These are phyloP conservation scores for Candida ortonii DNA, from an alignment of 805 yeast genomes.

Conservation along the genomic window DNA sequence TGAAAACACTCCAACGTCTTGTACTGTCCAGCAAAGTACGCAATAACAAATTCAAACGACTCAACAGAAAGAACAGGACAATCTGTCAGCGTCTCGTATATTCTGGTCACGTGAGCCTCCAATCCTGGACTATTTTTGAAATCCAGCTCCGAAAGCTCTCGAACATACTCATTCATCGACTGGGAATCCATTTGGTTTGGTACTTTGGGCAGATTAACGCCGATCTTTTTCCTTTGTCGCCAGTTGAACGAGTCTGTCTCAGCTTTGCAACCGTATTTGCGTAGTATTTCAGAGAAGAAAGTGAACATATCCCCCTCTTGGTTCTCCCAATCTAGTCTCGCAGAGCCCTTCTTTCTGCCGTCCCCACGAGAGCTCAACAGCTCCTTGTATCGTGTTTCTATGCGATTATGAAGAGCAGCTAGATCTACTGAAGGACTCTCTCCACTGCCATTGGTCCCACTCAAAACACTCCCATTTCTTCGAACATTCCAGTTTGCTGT, in stretches of 20 bases:
- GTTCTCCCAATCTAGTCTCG: background rate
- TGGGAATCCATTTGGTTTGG: conserved; percentile 4
- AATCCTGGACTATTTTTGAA: conserved; percentile 4
- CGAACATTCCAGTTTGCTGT: too few species aligned
- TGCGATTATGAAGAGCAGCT: conserved; percentile 1
- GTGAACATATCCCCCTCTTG: conserved; percentile 8
- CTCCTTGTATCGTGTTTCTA: conserved; percentile 1
- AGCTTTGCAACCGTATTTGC: conserved; percentile 1
- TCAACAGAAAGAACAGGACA: conserved; percentile 7
- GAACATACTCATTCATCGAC: conserved; percentile 11
- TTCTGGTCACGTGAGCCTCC: conserved; percentile 5
- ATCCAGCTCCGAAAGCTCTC: conserved; percentile 7
- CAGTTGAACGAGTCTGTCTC: conserved; percentile 6
- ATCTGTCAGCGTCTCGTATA: conserved; percentile 10
- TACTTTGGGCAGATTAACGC: conserved; percentile 7
- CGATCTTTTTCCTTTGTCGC: conserved; percentile 4
- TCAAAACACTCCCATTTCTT: too few species aligned
- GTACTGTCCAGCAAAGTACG: conserved; percentile 11
- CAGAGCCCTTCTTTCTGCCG: background rate
- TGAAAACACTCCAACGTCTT: conserved; percentile 13
- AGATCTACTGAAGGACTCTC: conserved; percentile 1
- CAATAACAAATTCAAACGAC: conserved; percentile 12
- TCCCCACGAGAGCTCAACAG: background rate
- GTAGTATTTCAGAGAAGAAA: conserved; percentile 6
- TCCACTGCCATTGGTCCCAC: too few species aligned